Percentiles rank a stretch among this genome's conserved stretches.
These are phyloP conservation scores for Corniculantispora saksenae DNA, from an alignment of 2,329 filamentous ascomycete genomes.

Conservation along the genomic window DNA sequence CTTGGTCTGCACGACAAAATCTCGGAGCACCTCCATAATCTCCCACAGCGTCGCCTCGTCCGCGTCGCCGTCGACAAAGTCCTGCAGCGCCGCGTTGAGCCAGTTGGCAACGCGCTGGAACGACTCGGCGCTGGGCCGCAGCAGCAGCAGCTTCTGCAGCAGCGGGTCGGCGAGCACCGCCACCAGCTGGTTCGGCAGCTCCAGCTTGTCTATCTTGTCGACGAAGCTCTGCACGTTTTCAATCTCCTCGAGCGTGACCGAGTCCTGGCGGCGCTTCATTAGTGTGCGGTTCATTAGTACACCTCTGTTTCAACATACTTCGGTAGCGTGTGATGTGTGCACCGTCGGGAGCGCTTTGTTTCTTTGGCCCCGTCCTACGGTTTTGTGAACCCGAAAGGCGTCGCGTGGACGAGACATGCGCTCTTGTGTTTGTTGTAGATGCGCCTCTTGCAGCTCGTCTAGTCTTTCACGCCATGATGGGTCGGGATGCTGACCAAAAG, in stretches of 20 bases:
- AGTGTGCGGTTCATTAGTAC: neutral
- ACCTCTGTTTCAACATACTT: constrained; percentile 45
- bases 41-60: constrained; percentile 52
- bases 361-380: constrained; percentile 29
- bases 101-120: constrained; percentile 58
- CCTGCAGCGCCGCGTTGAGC: constrained; percentile 57
- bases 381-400: constrained; percentile 66
- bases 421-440: constrained; percentile 50
- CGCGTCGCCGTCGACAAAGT: constrained; percentile 54
- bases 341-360: constrained; percentile 62
- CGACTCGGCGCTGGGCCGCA: constrained; percentile 57
- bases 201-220: constrained; percentile 72
- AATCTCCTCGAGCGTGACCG: constrained; percentile 74
- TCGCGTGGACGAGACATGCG: constrained; percentile 34
- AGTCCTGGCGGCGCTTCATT: constrained; percentile 44
- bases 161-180: constrained; percentile 75
- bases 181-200: constrained; percentile 79
- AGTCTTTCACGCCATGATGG: constrained; percentile 71
- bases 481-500: constrained; percentile 64
- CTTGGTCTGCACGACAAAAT: constrained; percentile 59
- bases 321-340: constrained; percentile 72
- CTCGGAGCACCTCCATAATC: constrained; percentile 55
- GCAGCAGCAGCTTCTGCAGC: constrained; percentile 74
- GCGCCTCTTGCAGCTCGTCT: constrained; percentile 63
- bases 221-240: constrained; percentile 71